phyloP scores from a whole-genome alignment of 108 stramenopile species.

The Discostella pseudostelligera region DNA sequence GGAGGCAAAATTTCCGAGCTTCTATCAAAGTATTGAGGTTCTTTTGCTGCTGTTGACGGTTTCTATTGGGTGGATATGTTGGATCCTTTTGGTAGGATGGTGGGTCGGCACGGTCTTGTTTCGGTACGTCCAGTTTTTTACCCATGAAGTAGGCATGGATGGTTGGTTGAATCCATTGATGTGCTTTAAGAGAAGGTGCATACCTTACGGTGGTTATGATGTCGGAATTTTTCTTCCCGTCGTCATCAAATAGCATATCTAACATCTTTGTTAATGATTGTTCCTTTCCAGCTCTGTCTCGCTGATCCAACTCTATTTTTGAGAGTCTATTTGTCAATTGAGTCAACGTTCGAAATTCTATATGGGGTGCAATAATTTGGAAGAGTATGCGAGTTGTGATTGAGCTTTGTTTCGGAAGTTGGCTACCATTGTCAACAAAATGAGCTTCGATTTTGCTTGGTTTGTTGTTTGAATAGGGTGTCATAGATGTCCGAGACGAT shows the following conservation, averaged over 20 bases:
- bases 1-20: conserved; percentile 35
- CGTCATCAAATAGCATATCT: conserved; percentile 21
- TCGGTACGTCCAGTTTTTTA: conserved; percentile 21
- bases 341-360: conserved; percentile 31
- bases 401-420: conserved; percentile 42
- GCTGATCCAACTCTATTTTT: conserved; percentile 18
- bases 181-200: conserved; percentile 15
- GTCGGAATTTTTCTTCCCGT: neutral
- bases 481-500: neutral
- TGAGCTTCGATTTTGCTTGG: neutral
- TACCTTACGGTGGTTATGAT: neutral
- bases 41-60: conserved; percentile 24
- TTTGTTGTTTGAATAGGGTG: neutral
- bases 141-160: conserved; percentile 36
- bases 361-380: conserved; percentile 38
- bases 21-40: conserved; percentile 21
- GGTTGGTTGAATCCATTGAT: conserved; percentile 34
- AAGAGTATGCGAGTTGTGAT: conserved; percentile 34
- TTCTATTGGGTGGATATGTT: conserved; percentile 46
- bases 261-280: conserved; percentile 24
- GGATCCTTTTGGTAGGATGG: conserved; percentile 21
- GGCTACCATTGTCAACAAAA: neutral
- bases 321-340: conserved; percentile 36
- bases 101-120: neutral
- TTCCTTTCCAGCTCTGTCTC: conserved; percentile 18